Evolutionary conservation across 768 basidiomycete genomes (phyloP), one percentile per base, ranked within the genome.

Genomic region (Boletus insuetus): DNA sequence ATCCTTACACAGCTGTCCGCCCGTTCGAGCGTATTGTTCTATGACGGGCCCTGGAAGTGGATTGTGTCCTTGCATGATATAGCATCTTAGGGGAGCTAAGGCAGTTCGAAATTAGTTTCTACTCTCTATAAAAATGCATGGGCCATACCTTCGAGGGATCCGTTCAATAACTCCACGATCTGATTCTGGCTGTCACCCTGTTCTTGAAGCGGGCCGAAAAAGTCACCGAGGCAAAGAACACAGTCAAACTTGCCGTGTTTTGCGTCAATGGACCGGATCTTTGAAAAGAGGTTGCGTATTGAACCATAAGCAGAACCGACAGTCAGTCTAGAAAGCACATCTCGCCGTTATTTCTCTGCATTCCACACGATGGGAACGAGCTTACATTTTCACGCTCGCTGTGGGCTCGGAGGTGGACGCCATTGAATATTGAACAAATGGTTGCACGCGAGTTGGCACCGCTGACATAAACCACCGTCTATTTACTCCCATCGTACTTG

Each of bases 241-340:
- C 91, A 79, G 65, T 93, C 89, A 67, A 98, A 98, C 68, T 90
- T 91, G 58, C 94, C 94, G 71, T 97, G 91, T 74, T 96, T 97
- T 51, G 84, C 78, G 74, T 98, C 85, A 61, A 97, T 91, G 29
- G 83, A 74, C 56, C 82, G 85, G 63, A 98, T 81, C 77, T 94
- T 97, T 54, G 81, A 69, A 64, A 92, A 87, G 29, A 95, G 77
- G n/a, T 83, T 80, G 32, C 77, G 72, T 65, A 97, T 83, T 1
- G 83, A 81, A 26, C 94, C 94, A 34, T 77, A 73, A 7, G 89
- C 84, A 48, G 94, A 84, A 16, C 94, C 94, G 42, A 95, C 85
- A 6, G 90, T 85, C 52, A 97, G 75, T 60, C 85, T 86, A 47
- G 6, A 45, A 6, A 24, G 22, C 19, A 34, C 9, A 5, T 11